These are phyloP conservation scores for Skeletonema costatum DNA, from an alignment of 108 stramenopile species.

Conservation along the genomic window DNA sequence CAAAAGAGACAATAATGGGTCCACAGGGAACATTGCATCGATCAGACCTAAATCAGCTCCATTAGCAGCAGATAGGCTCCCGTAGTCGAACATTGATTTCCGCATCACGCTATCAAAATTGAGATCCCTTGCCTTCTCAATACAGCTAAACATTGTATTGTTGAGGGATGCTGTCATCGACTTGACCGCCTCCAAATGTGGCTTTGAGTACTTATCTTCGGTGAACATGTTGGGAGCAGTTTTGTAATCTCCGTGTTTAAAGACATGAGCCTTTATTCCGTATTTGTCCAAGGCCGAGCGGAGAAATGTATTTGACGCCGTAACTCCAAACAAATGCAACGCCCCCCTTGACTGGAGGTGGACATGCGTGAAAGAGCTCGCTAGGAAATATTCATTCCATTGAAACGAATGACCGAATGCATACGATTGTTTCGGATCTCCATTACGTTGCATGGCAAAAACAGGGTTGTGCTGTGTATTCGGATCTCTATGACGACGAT, in stretches of 20 bases:
- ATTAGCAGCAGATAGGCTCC: conserved; percentile 63
- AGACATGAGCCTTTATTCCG: conserved; percentile 75
- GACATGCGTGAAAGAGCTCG: conserved; percentile 63
- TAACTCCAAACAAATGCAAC: conserved; percentile 65
- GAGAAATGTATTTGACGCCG: conserved; percentile 52
- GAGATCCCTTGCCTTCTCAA: conserved; percentile 48
- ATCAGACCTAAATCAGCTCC: conserved; percentile 67
- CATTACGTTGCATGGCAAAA: conserved; percentile 50
- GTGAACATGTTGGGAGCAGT: conserved; percentile 76
- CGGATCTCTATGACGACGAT: conserved; percentile 69
- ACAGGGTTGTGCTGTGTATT: conserved; percentile 51
- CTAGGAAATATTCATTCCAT: conserved; percentile 73
- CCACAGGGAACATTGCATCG: conserved; percentile 51
- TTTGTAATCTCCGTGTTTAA: conserved; percentile 82
- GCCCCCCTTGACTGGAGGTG: conserved; percentile 70
- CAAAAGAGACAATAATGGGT: conserved; percentile 60
- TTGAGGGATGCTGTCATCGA: conserved; percentile 54
- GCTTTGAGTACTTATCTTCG: conserved; percentile 51
- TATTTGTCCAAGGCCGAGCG: conserved; percentile 62
- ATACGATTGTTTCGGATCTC: conserved; percentile 30
- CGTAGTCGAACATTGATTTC: conserved; percentile 65
- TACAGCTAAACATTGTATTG: conserved; percentile 48
- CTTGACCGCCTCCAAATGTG: conserved; percentile 57
- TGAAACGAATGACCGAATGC: conserved; percentile 57
- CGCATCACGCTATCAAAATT: conserved; percentile 60